Conservation (phyloP, 1,139 yeast genomes). For the Pichia sp. region DNA sequence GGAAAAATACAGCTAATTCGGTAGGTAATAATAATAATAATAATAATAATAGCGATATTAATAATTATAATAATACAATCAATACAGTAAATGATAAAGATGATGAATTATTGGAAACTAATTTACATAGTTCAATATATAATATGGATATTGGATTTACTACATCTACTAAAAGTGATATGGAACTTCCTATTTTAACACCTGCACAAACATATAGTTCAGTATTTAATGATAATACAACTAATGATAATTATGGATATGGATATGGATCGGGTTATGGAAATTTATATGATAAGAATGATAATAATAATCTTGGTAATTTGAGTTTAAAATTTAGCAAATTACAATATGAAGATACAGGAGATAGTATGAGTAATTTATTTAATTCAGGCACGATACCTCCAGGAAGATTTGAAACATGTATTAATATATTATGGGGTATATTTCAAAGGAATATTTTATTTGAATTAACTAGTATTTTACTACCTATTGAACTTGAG, state of each 20-base stretch:
- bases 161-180: constrained; percentile 6
- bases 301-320: not conserved
- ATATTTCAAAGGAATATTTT: constrained; percentile 46
- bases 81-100: not conserved
- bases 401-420: constrained; percentile 23
- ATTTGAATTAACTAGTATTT: constrained; percentile 53
- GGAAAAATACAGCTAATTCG: constrained; percentile 14
- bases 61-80: not conserved
- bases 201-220: constrained; percentile 8
- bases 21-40: not conserved
- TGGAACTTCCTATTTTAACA: constrained; percentile 14
- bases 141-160: constrained; percentile 6
- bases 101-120: not conserved
- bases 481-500: constrained; percentile 53
- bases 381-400: constrained; percentile 11
- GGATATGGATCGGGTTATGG: not conserved
- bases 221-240: not conserved
- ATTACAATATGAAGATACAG: not conserved
- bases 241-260: not conserved
- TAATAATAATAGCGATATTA: not conserved
- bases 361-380: not conserved
- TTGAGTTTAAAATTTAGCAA: not conserved
- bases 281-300: too few species aligned
- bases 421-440: constrained; percentile 46
- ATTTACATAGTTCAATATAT: constrained; percentile 2